phyloP scores from a whole-genome alignment of 352 stramenopile genomes.

The Phytophthora gonapodyides region DNA sequence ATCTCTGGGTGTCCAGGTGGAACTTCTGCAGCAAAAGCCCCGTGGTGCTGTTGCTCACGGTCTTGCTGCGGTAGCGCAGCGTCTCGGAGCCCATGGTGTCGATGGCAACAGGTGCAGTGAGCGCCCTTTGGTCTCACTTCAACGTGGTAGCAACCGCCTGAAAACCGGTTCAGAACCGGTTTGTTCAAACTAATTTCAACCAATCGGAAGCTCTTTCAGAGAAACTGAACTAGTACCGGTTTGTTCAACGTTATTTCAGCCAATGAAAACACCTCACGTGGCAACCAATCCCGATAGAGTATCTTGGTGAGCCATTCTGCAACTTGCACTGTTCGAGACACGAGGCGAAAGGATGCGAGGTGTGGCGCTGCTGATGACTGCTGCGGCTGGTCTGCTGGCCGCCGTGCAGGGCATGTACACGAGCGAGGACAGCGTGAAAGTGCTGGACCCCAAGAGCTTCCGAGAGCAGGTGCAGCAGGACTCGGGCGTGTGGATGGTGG shows the following conservation, averaged over 20 bases:
- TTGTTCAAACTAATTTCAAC: no score
- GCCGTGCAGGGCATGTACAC: slow-evolving; percentile 61
- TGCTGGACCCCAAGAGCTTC: slow-evolving; percentile 75
- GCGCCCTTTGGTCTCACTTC: slow-evolving; percentile 10
- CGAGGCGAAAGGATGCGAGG: slow-evolving; percentile 16
- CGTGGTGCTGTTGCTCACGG: slow-evolving; percentile 11
- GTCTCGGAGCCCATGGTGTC: slow-evolving; percentile 22
- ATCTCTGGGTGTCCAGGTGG: slow-evolving; percentile 10
- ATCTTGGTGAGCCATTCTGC: slow-evolving; percentile 19
- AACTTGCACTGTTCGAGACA: slow-evolving; percentile 15
- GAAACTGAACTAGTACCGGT: no score
- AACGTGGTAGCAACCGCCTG: slow-evolving; percentile 11
- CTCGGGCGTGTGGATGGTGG: slow-evolving; percentile 91
- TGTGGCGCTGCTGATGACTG: slow-evolving; percentile 27
- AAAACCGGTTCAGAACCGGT: no score
- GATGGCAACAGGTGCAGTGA: neutral
- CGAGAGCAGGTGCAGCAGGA: slow-evolving; percentile 74
- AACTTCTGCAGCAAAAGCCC: slow-evolving; percentile 31
- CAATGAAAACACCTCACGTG: slow-evolving; percentile 38
- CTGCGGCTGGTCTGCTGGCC: slow-evolving; percentile 39
- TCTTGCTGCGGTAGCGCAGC: slow-evolving; percentile 24
- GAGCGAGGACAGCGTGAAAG: slow-evolving; percentile 64
- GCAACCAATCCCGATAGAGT: slow-evolving; percentile 8
- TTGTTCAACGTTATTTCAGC: slow-evolving; percentile 16
- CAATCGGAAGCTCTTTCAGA: no score